These are phyloP conservation scores for Lathyrus sativus DNA, from an alignment of 306 rosid genomes.

Conservation along the genomic window DNA sequence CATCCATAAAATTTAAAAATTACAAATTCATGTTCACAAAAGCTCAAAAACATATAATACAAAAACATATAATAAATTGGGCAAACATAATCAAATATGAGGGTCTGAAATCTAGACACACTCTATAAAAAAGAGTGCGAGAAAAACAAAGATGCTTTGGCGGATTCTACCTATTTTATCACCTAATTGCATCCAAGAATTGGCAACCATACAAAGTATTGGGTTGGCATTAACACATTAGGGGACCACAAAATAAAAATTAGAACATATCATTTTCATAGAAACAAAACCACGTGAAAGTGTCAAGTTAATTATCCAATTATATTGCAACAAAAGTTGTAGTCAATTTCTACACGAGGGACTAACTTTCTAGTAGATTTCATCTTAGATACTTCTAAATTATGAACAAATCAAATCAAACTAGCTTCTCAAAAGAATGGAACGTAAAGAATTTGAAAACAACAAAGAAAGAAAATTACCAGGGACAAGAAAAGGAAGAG, in stretches of 20 bases:
- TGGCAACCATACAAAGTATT: not conserved
- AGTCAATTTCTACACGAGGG: constrained; percentile 30
- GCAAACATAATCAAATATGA: too few relatives aligned
- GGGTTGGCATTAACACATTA: constrained; percentile 4
- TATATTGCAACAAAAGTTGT: not conserved
- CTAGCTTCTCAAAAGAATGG: constrained; percentile 4
- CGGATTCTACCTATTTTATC: too few relatives aligned
- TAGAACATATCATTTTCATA: not conserved
- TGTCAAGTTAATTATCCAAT: constrained; percentile 9
- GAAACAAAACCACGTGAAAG: not conserved
- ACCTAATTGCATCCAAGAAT: too few relatives aligned
- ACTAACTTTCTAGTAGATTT: constrained; percentile 29
- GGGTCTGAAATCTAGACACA: too few relatives aligned
- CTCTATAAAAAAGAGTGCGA: too few relatives aligned
- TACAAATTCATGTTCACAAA: too few relatives aligned
- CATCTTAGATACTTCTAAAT: constrained; percentile 26
- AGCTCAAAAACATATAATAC: too few relatives aligned
- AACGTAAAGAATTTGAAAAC: constrained; percentile 28
- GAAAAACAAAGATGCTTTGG: too few relatives aligned
- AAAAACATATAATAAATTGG: too few relatives aligned
- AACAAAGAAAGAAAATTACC: constrained; percentile 42
- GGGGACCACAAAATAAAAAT: constrained; percentile 3
- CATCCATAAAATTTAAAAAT: too few relatives aligned
- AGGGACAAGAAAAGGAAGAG: constrained; percentile 62
- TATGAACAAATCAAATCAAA: constrained; percentile 8